These are phyloP conservation scores for Hypericum perforatum DNA, from an alignment of 345 rosid species.

Conservation along the genomic window DNA sequence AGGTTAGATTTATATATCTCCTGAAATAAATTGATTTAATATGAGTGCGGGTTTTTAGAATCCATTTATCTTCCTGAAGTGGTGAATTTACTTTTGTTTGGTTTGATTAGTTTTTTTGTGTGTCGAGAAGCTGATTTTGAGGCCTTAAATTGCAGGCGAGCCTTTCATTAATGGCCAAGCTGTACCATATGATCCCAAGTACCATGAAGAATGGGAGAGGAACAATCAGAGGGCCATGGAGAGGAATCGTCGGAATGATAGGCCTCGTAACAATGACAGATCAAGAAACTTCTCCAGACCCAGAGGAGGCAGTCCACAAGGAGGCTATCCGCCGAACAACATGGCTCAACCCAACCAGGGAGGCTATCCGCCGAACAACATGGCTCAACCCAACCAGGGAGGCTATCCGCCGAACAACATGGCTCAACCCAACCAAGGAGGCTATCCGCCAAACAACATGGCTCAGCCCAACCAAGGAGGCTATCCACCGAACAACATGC, in stretches of 20 bases:
- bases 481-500: background rate
- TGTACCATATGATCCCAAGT: slow-evolving; percentile 91
- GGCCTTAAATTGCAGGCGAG: slow-evolving; percentile 41
- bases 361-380: background rate
- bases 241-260: slow-evolving; percentile 75
- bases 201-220: slow-evolving; percentile 96
- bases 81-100: too few species aligned
- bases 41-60: too few species aligned
- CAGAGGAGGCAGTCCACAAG: background rate
- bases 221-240: slow-evolving; percentile 84
- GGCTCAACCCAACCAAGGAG: slow-evolving; percentile 4
- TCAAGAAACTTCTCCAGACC: slow-evolving; percentile 75
- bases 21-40: too few species aligned
- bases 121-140: too few species aligned
- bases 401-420: slow-evolving; percentile 15
- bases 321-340: background rate
- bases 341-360: background rate
- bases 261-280: slow-evolving; percentile 62
- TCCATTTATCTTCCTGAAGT: too few species aligned
- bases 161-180: slow-evolving; percentile 93
- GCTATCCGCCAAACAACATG: slow-evolving; percentile 13
- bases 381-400: slow-evolving; percentile 25
- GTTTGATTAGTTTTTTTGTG: too few species aligned
- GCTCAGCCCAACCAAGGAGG: background rate
- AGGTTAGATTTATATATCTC: slow-evolving; percentile 50